phyloP scores from a whole-genome alignment of 2,329 filamentous ascomycete genomes.

The Colletotrichum sp. region DNA sequence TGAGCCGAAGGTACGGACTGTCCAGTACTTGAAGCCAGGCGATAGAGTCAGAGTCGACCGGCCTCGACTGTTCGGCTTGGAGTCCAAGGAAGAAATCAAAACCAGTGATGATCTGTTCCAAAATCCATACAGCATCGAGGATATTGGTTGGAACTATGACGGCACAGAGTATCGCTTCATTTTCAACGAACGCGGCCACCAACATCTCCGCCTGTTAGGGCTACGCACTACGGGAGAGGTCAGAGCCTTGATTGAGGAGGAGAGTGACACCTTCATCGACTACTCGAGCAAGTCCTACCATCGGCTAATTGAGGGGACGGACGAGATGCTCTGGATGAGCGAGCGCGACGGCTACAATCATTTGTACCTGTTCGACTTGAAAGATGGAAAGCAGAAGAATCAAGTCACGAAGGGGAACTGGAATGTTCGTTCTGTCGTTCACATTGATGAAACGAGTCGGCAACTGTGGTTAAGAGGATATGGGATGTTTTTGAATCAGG shows the following conservation, averaged over 20 bases:
- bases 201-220: conserved; percentile 23
- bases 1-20: conserved; percentile 25
- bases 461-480: conserved; percentile 6
- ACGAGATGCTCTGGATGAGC: conserved; percentile 30
- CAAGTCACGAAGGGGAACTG: conserved; percentile 31
- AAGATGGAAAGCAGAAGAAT: background rate
- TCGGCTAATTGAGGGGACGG: background rate
- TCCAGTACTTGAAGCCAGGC: conserved; percentile 29
- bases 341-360: conserved; percentile 33
- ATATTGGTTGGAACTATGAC: conserved; percentile 27
- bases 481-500: conserved; percentile 24
- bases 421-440: conserved; percentile 7
- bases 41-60: conserved; percentile 26
- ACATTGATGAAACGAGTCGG: background rate
- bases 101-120: conserved; percentile 26
- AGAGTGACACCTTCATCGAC: conserved; percentile 26
- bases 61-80: conserved; percentile 28
- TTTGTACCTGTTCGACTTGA: conserved; percentile 27
- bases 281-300: conserved; percentile 15
- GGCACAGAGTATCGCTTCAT: conserved; percentile 28
- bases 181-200: conserved; percentile 31
- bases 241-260: conserved; percentile 25
- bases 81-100: conserved; percentile 19
- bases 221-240: conserved; percentile 21
- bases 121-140: conserved; percentile 23